Evolutionary conservation across 768 basidiomycete genomes (phyloP).

Genomic region (Amanita pallidorosea): DNA sequence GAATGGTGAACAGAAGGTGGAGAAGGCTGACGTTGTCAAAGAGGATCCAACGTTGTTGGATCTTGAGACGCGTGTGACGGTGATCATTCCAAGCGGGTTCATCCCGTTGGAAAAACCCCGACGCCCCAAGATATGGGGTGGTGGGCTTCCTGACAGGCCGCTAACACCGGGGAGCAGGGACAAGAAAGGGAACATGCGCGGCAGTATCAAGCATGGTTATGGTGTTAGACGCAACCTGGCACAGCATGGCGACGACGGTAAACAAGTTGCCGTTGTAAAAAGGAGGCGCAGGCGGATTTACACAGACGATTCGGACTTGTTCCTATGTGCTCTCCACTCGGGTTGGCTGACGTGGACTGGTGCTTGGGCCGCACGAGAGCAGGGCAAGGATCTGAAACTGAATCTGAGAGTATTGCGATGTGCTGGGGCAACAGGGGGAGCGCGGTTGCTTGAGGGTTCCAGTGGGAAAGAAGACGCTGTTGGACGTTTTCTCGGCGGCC

Average conservation of each 20-base stretch:
- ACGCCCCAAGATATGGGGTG: slow-evolving; percentile 61
- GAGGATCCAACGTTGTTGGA: slow-evolving; percentile 20
- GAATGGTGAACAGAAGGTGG: slow-evolving; percentile 7
- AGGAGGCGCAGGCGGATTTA: slow-evolving; percentile 33
- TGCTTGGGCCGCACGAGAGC: slow-evolving; percentile 23
- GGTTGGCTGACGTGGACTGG: slow-evolving; percentile 45
- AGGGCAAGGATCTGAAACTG: slow-evolving; percentile 24
- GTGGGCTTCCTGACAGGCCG: slow-evolving; percentile 33
- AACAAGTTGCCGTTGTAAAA: neutral
- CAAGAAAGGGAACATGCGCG: neutral
- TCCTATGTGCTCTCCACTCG: slow-evolving; percentile 58
- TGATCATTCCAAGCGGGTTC: slow-evolving; percentile 49
- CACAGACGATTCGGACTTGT: slow-evolving; percentile 70
- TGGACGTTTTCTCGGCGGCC: slow-evolving; percentile 36
- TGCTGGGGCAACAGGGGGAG: slow-evolving; percentile 15
- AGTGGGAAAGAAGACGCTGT: slow-evolving; percentile 31
- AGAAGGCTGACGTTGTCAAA: slow-evolving; percentile 5
- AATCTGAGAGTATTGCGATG: slow-evolving; percentile 5
- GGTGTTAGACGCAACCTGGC: neutral
- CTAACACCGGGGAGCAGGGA: neutral
- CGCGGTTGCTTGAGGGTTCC: slow-evolving; percentile 10
- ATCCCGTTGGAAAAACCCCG: slow-evolving; percentile 45
- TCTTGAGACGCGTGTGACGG: slow-evolving; percentile 35
- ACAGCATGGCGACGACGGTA: neutral
- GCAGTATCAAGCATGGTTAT: neutral